Evolutionary conservation across 306 rosid genomes (phyloP).

Genomic region (Glycine tomentella): DNA sequence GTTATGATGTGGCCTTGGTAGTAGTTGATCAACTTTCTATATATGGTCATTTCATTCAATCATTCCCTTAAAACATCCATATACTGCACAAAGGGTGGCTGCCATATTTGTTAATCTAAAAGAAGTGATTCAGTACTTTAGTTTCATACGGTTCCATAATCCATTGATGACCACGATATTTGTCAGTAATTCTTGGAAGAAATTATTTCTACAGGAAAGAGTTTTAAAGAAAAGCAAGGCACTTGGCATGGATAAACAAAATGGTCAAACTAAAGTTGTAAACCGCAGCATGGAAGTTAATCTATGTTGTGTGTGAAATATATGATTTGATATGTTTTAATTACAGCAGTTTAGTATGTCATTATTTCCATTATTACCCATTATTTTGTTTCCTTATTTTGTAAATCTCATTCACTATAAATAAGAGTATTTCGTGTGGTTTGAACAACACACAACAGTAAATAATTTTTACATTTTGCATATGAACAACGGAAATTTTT

Average conservation of each 20-base stretch:
- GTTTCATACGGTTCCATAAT: background rate
- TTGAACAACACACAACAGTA: no score
- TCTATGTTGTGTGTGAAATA: background rate
- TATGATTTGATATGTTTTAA: no score
- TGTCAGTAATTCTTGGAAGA: background rate
- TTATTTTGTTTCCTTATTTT: no score
- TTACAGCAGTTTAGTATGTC: no score
- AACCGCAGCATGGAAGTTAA: background rate
- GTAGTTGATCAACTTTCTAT: background rate
- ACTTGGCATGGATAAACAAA: background rate
- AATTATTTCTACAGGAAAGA: background rate
- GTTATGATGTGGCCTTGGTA: background rate
- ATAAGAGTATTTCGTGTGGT: no score
- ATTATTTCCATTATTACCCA: no score
- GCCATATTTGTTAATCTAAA: background rate
- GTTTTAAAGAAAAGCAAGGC: background rate
- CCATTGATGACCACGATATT: background rate
- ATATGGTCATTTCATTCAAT: background rate
- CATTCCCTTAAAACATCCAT: background rate
- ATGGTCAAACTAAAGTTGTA: background rate
- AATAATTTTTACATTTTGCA: no score
- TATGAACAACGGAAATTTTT: background rate
- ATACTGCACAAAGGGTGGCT: background rate
- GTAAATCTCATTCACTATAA: no score
- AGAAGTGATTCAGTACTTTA: background rate